Base-by-base conservation (phyloP, 2,329 filamentous ascomycete genomes). In the Trichoderma sp. region DNA sequence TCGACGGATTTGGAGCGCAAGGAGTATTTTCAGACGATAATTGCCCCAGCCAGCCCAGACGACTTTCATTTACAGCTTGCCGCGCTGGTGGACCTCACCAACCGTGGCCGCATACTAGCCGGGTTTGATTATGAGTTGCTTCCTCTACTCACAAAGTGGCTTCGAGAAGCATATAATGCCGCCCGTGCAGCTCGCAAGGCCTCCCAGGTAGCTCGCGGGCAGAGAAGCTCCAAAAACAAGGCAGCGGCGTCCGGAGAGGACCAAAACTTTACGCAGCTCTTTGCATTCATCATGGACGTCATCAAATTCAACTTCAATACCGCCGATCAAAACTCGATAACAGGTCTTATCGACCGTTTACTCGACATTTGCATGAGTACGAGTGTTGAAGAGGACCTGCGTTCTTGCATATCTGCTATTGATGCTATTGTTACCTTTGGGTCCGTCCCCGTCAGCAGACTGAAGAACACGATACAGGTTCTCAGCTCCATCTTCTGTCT, bases 261-360 rank as follows among this genome's bases (percentile, higher is more conserved):
- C 76, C 88, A 88, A 78, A 91, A 91, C 79, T 85, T 95, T 71
- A 85, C 88, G 3, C 88, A 89, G 65, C 83, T 95, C 3, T 94
- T 95, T 80, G 83, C 86, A 14, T 93, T 92, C 78, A 87, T 93
- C 72, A 88, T 89, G 75, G 91, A 93, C 77, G 87, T 94, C 72
- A 91, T 94, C 84, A 94, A 94, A 81, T 95, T 94, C 86, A 94
- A 92, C 81, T 93, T 91, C 82, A 93, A 92, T 78, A 88, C 91
- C 38, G 91, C 93, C 29, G 88, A 89, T 77, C 91, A 93, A 77
- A 83, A 87, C 38, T 89, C 92, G 63, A 87, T 93, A 24, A 88
- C 88, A 69, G 85, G 86, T 4, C 84, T 95, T 71, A 89, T 95
- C 75, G 87, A 90, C 75, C 88, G 88, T 14, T 84, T 94, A 9